Evolutionary conservation across 257 asterid genomes (phyloP), one percentile per base, ranked within the genome.

Genomic region (Lithospermum erythrorhizon): DNA sequence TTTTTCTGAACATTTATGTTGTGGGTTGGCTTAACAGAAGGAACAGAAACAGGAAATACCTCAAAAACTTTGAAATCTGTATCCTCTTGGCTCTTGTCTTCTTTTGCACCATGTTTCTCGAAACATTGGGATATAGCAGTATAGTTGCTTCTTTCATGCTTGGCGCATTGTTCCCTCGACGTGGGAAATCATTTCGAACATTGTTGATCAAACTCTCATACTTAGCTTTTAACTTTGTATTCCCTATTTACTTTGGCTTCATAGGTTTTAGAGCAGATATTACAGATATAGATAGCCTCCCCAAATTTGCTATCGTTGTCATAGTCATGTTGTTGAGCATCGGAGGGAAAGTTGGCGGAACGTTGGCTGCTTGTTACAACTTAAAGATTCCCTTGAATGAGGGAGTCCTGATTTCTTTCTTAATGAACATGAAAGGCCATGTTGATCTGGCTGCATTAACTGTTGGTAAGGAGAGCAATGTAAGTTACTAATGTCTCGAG

Each of bases 341-440:
- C 6, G 97, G 97, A 22, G 99, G 99, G 53, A 93, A 89, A 70
- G 86, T 93, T 53, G 79, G 82, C 0, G 99, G 99, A 60, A 82
- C 94, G 3, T 69, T 89, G 15, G 88, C 83, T 65, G 97, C 95
- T 62, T 89, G 97, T 72, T 71, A 70, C 54, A 84, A 82, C 78
- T 81, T 93, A 2, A 89, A 87, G 69, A 82, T 93, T 51, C 97
- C 99, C 1, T 59, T 84, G 68, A 83, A 81, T 58, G 97, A 93
- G 63, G 99, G 99, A 32, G 97, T 93, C 61, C 87, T 93, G 30
- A 73, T 93, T 53, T 80, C 99, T 67, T 93, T 89, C 81, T 70
- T 93, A 68, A 80, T 89, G 99, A 93, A 93, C 79, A 76, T 93
- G 83, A 93, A 93, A 68, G 97, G 97, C 23, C 97, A 89, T 57